Percentiles rank a stretch among this genome's conserved stretches.
Evolutionary conservation across 768 basidiomycete species (phyloP).

Genomic region (Tulasnella sp.): DNA sequence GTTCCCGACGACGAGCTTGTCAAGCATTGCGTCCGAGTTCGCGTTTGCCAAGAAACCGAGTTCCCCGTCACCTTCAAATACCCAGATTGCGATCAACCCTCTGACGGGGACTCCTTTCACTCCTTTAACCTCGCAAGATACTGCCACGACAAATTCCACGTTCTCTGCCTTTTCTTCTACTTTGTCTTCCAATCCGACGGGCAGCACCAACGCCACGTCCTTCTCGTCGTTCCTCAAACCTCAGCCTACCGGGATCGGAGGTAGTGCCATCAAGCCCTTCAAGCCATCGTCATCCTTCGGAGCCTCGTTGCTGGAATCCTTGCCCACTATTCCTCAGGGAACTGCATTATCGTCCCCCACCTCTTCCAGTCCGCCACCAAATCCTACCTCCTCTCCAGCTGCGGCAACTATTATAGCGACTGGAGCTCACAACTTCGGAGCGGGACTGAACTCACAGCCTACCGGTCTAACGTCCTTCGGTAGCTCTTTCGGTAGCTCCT

Average conservation of each 20-base stretch:
- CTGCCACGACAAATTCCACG: constrained; percentile 27
- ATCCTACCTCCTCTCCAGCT: background rate
- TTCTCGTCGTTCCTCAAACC: constrained; percentile 28
- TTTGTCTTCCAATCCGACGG: constrained; percentile 42
- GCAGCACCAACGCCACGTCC: constrained; percentile 27
- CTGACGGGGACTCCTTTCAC: background rate
- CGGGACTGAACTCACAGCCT: constrained; percentile 27
- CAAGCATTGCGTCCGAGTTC: constrained; percentile 67
- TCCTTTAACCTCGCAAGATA: constrained; percentile 18
- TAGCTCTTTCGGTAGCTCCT: background rate
- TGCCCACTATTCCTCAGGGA: constrained; percentile 52
- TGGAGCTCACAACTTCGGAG: background rate
- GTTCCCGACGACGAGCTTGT: constrained; percentile 26
- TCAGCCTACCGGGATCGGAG: constrained; percentile 42
- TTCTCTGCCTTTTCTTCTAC: constrained; percentile 39
- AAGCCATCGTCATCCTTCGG: constrained; percentile 76
- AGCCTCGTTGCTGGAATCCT: constrained; percentile 54
- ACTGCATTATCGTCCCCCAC: background rate
- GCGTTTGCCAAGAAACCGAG: constrained; percentile 27
- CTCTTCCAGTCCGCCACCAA: background rate
- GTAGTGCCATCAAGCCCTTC: constrained; percentile 54
- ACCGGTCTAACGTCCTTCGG: constrained; percentile 31
- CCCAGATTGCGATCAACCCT: background rate
- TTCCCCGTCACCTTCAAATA: constrained; percentile 8
- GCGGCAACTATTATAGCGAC: background rate